Evolutionary conservation across 208 protist genomes (phyloP).

Genomic region (Trypanosoma rangeli): DNA sequence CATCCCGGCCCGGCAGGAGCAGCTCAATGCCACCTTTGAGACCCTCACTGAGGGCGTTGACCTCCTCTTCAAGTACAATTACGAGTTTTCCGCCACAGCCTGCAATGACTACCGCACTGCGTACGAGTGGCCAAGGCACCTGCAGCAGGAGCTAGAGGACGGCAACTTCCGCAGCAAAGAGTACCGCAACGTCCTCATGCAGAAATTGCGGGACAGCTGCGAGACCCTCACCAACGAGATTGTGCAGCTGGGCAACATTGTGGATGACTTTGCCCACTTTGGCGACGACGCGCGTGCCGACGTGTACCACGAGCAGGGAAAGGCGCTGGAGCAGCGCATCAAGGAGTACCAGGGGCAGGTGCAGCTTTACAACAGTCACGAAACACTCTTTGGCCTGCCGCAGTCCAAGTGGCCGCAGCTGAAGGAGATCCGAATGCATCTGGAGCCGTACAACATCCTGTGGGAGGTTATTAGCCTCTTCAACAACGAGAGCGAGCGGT

Average conservation of each 20-base stretch:
- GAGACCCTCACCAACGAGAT: conserved; percentile 84
- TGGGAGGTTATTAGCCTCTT: conserved; percentile 91
- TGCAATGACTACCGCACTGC: conserved; percentile 86
- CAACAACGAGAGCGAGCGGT: conserved; percentile 83
- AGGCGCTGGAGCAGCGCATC: conserved; percentile 71
- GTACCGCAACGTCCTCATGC: conserved; percentile 88
- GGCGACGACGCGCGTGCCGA: conserved; percentile 85
- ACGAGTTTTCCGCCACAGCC: conserved; percentile 68
- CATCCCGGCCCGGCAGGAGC: conserved; percentile 66
- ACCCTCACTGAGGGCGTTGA: conserved; percentile 79
- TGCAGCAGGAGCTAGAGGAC: conserved; percentile 89
- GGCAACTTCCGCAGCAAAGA: conserved; percentile 91
- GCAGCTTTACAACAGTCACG: conserved; percentile 86
- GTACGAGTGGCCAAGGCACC: conserved; percentile 90
- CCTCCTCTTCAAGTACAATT: conserved; percentile 81
- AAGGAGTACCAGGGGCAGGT: conserved; percentile 65
- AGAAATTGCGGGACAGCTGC: conserved; percentile 86
- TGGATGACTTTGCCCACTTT: conserved; percentile 86
- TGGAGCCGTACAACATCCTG: conserved; percentile 89
- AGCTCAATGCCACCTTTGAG: conserved; percentile 70
- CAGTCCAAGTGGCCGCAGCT: conserved; percentile 89
- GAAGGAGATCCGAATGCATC: conserved; percentile 81
- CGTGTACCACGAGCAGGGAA: conserved; percentile 87
- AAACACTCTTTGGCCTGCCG: conserved; percentile 86
- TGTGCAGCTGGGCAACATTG: conserved; percentile 70